phyloP scores from a whole-genome alignment of 2,329 filamentous ascomycete species.

The Monilinia vaccinii-corymbosi region DNA sequence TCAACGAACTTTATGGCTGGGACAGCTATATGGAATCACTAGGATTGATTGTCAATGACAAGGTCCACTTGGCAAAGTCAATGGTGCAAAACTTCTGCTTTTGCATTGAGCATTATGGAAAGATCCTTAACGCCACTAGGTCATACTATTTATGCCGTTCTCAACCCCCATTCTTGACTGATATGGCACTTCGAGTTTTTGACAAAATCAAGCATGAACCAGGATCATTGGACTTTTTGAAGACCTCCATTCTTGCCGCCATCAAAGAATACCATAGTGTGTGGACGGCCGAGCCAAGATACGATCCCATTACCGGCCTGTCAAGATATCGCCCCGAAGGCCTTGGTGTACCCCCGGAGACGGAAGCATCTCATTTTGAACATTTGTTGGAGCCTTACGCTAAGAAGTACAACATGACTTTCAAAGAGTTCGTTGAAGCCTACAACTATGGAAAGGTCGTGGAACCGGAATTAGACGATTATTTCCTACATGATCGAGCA shows the following conservation, averaged over 20 bases:
- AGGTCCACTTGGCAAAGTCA: constrained; percentile 77
- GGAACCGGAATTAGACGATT: constrained; percentile 87
- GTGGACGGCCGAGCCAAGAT: constrained; percentile 34
- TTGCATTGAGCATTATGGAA: constrained; percentile 96
- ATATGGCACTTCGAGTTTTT: constrained; percentile 92
- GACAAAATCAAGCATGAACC: constrained; percentile 67
- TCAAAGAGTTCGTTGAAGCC: constrained; percentile 75
- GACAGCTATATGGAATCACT: constrained; percentile 98
- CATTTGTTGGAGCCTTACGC: constrained; percentile 32
- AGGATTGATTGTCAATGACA: constrained; percentile 76
- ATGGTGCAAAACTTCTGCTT: constrained; percentile 98
- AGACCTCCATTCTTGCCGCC: constrained; percentile 71
- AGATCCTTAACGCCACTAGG: constrained; percentile 93
- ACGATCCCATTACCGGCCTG: constrained; percentile 40
- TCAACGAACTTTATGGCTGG: constrained; percentile 98
- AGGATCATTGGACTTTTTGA: constrained; percentile 75
- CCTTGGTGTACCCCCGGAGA: constrained; percentile 46
- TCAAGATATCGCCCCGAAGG: constrained; percentile 44
- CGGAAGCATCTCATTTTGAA: constrained; percentile 45
- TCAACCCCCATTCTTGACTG: constrained; percentile 92
- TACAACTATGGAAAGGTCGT: constrained; percentile 72
- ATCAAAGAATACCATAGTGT: constrained; percentile 60
- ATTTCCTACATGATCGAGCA: constrained; percentile 92
- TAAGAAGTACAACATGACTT: constrained; percentile 62
- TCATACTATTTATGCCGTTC: constrained; percentile 93